phyloP scores from a whole-genome alignment of 2,329 filamentous ascomycete genomes.

The Pseudogymnoascus sp. region DNA sequence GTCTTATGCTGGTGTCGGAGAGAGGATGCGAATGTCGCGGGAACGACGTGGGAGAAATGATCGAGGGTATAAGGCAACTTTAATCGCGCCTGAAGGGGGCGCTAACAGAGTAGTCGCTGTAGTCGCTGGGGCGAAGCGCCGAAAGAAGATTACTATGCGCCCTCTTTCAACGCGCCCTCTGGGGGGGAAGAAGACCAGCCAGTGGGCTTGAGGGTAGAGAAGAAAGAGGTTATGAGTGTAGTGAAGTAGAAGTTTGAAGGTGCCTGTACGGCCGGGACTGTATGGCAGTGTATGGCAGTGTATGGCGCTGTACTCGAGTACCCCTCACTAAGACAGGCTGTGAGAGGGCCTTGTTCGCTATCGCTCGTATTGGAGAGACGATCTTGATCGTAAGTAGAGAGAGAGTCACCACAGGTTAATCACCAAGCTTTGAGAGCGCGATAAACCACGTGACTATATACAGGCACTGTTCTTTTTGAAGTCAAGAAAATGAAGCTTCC shows the following conservation, averaged over 20 bases:
- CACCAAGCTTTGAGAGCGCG: neutral
- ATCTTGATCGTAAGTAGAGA: slow-evolving; percentile 6
- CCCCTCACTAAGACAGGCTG: slow-evolving; percentile 3
- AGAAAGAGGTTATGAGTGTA: neutral
- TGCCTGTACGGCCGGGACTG: neutral
- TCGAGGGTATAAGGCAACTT: slow-evolving; percentile 3
- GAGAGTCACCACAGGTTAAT: neutral
- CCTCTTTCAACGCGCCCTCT: slow-evolving; percentile 3
- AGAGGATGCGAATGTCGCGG: neutral
- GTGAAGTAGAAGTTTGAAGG: neutral
- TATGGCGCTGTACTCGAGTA: neutral
- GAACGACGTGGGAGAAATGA: neutral
- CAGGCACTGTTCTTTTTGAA: neutral
- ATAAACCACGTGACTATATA: slow-evolving; percentile 6
- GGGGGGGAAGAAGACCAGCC: neutral
- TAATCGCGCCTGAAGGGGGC: neutral
- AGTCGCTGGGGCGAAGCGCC: slow-evolving; percentile 1
- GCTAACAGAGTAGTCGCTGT: neutral
- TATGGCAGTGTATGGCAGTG: neutral
- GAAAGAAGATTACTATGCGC: slow-evolving; percentile 2
- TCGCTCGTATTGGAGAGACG: neutral
- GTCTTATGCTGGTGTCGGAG: slow-evolving; percentile 2
- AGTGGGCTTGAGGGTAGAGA: neutral
- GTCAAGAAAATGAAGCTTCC: neutral
- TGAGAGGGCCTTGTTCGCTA: neutral